Conservation (phyloP, 306 rosid species). For the Glycyrrhiza uralensis region DNA sequence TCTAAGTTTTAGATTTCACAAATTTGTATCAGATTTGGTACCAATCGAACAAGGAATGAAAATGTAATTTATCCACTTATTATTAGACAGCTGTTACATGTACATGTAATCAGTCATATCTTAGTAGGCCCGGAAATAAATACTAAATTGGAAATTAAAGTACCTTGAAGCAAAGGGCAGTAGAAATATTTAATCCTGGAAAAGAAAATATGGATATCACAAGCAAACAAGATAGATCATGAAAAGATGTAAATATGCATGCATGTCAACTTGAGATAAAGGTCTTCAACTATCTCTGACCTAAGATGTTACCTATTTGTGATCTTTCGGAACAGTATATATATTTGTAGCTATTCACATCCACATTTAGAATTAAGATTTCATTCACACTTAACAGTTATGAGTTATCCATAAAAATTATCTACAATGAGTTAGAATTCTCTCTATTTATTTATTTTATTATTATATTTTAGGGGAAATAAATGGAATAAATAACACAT, state of each 20-base stretch:
- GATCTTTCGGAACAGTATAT: not conserved
- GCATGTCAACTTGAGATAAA: slow-evolving; percentile 11
- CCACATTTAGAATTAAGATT: too few relatives aligned
- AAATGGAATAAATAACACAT: too few relatives aligned
- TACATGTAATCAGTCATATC: slow-evolving; percentile 13
- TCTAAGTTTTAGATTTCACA: not conserved
- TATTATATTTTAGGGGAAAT: too few relatives aligned
- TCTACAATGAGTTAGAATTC: too few relatives aligned
- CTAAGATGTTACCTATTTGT: not conserved
- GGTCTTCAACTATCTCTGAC: slow-evolving; percentile 17
- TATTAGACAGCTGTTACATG: not conserved
- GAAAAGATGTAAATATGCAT: slow-evolving; percentile 17
- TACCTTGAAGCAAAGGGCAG: slow-evolving; percentile 38
- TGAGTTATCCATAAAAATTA: too few relatives aligned
- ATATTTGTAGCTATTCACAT: not conserved
- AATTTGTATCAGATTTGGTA: not conserved
- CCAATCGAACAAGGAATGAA: not conserved
- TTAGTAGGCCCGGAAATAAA: slow-evolving; percentile 36
- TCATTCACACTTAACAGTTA: too few relatives aligned
- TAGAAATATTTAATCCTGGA: not conserved
- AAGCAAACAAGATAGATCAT: slow-evolving; percentile 9
- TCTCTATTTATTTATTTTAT: too few relatives aligned
- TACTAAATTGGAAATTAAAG: slow-evolving; percentile 6
- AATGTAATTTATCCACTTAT: not conserved
- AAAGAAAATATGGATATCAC: not conserved